These are phyloP conservation scores for Cryptosporidium meleagridis DNA, from an alignment of 169 alveolate genomes.

Conservation along the genomic window DNA sequence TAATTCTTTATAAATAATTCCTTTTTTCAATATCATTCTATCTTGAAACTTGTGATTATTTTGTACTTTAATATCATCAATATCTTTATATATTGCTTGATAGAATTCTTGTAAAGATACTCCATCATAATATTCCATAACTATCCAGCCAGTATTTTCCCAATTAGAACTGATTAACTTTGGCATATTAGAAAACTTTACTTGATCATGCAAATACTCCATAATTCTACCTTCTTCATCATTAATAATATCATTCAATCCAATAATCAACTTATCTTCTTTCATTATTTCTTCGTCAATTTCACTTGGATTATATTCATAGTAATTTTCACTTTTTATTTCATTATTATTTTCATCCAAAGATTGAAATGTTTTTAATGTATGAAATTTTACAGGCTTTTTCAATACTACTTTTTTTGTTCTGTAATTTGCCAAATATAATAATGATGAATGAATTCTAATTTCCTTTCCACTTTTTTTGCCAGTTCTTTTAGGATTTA, in stretches of 20 bases:
- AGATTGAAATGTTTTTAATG: background rate
- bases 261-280: background rate
- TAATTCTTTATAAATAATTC: conserved; percentile 45
- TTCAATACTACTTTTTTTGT: conserved; percentile 22
- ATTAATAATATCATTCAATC: background rate
- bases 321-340: background rate
- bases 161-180: conserved; percentile 42
- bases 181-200: conserved; percentile 45
- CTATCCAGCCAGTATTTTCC: conserved; percentile 71
- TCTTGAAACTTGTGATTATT: conserved; percentile 67
- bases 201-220: conserved; percentile 23
- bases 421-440: conserved; percentile 30
- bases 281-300: background rate
- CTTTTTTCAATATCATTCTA: conserved; percentile 48
- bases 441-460: conserved; percentile 34
- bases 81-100: conserved; percentile 31
- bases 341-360: conserved; percentile 7
- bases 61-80: conserved; percentile 45
- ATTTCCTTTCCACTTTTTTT: background rate
- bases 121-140: conserved; percentile 58
- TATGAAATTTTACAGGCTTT: conserved; percentile 2
- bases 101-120: conserved; percentile 63
- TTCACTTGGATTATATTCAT: background rate
- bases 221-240: conserved; percentile 36
- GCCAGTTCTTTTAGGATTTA: conserved; percentile 12